phyloP scores from a whole-genome alignment of 805 yeast genomes.

The Maudiozyma bulderi region DNA sequence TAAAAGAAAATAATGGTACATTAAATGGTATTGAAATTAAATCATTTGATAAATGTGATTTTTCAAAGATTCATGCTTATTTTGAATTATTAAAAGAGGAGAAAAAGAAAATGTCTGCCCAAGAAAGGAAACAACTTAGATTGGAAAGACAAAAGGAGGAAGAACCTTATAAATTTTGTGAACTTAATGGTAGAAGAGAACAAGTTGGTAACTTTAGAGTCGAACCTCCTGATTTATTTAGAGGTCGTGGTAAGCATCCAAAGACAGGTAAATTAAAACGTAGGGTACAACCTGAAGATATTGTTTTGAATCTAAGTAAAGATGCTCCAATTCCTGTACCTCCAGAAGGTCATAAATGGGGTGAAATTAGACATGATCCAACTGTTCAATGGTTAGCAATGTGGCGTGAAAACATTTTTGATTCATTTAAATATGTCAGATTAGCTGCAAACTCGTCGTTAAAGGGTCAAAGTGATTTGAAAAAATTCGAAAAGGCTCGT shows the following conservation, averaged over 20 bases:
- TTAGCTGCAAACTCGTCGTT: slow-evolving; percentile 85
- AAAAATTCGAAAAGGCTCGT: slow-evolving; percentile 90
- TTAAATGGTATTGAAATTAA: slow-evolving; percentile 36
- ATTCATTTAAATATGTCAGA: slow-evolving; percentile 76
- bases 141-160: slow-evolving; percentile 66
- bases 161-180: slow-evolving; percentile 72
- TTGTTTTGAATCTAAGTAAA: slow-evolving; percentile 70
- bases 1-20: slow-evolving; percentile 64
- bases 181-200: slow-evolving; percentile 78
- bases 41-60: slow-evolving; percentile 66
- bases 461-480: slow-evolving; percentile 84
- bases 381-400: slow-evolving; percentile 93
- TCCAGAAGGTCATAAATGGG: slow-evolving; percentile 87
- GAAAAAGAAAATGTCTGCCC: slow-evolving; percentile 55
- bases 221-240: slow-evolving; percentile 92
- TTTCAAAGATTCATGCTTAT: slow-evolving; percentile 59
- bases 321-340: slow-evolving; percentile 69
- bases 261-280: slow-evolving; percentile 85
- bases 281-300: slow-evolving; percentile 83
- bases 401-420: slow-evolving; percentile 92
- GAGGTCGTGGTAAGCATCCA: slow-evolving; percentile 97
- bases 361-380: slow-evolving; percentile 76
- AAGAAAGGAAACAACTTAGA: slow-evolving; percentile 68
- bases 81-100: slow-evolving; percentile 63
- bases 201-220: slow-evolving; percentile 89